Percentiles rank a stretch among this genome's conserved stretches.
These are phyloP conservation scores for Stagonosporopsis rhizophila DNA, from an alignment of 2,329 filamentous ascomycete genomes.

Conservation along the genomic window DNA sequence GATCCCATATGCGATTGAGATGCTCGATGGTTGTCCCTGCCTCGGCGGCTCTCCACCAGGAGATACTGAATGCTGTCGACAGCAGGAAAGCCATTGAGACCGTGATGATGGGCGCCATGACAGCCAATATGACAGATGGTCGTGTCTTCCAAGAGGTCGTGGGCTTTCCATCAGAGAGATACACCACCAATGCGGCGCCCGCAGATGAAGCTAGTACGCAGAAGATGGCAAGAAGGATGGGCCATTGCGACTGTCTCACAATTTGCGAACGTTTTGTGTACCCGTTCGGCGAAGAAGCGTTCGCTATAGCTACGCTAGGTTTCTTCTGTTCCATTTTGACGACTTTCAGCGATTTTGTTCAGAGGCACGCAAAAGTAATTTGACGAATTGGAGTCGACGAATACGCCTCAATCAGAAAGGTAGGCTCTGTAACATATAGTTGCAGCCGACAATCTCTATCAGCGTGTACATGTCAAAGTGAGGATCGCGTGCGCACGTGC, in stretches of 20 bases:
- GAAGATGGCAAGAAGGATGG: neutral
- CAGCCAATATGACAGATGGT: conserved; percentile 5
- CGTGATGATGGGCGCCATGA: conserved; percentile 5
- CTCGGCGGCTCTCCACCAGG: conserved; percentile 8
- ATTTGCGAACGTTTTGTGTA: neutral
- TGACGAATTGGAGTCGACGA: too few species aligned
- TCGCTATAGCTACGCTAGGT: neutral
- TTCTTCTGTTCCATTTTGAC: neutral
- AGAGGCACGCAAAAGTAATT: too few species aligned
- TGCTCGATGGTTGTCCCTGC: conserved; percentile 8
- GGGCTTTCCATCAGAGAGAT: conserved; percentile 6
- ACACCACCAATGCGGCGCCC: conserved; percentile 4
- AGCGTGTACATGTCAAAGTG: conserved; percentile 1
- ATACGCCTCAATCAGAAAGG: too few species aligned
- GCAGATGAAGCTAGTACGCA: neutral
- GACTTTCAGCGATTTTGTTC: neutral
- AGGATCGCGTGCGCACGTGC: neutral
- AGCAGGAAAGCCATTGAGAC: neutral
- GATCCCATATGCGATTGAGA: conserved; percentile 11
- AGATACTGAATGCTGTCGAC: conserved; percentile 3
- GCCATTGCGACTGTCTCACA: neutral
- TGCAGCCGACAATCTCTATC: neutral
- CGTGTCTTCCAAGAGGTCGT: conserved; percentile 2
- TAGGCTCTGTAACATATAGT: neutral
- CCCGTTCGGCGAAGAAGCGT: neutral